phyloP scores from a whole-genome alignment of 371 early-diverging fungal genomes.

The Mortierella sp. region DNA sequence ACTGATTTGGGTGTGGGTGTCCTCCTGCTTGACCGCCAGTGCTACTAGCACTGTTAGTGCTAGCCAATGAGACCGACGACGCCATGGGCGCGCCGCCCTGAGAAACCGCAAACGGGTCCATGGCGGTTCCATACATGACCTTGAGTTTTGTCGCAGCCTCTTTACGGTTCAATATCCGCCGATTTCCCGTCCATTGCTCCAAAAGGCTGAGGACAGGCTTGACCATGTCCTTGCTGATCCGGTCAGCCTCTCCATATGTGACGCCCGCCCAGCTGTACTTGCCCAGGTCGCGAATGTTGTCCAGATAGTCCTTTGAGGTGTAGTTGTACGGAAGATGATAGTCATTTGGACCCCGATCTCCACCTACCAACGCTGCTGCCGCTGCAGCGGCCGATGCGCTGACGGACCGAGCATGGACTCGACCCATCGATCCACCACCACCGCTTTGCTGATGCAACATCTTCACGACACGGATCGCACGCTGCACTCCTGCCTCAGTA shows the following conservation, averaged over 20 bases:
- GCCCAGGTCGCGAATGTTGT: conserved; percentile 48
- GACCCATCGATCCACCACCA: not conserved
- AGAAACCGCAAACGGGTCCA: conserved; percentile 19
- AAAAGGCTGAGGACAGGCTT: conserved; percentile 41
- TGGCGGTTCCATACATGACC: conserved; percentile 47
- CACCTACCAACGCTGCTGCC: not conserved
- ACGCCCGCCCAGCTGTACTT: conserved; percentile 57
- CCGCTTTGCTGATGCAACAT: conserved; percentile 20
- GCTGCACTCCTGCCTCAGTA: conserved; percentile 41
- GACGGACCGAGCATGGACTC: conserved; percentile 16
- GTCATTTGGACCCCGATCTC: not conserved
- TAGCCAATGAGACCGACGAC: conserved; percentile 32
- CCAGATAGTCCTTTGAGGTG: conserved; percentile 12
- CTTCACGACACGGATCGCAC: conserved; percentile 55
- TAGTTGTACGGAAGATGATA: not conserved
- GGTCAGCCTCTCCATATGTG: conserved; percentile 47
- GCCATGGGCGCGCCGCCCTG: conserved; percentile 7
- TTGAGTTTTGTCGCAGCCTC: conserved; percentile 55
- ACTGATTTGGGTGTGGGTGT: not conserved
- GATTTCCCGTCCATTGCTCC: conserved; percentile 42
- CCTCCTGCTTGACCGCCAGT: conserved; percentile 18
- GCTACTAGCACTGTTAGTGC: conserved; percentile 43
- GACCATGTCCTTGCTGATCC: conserved; percentile 50
- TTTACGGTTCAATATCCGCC: conserved; percentile 32
- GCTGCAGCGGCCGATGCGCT: conserved; percentile 17